phyloP scores from a whole-genome alignment of 257 asterid species.

The Galeopsis tetrahit region DNA sequence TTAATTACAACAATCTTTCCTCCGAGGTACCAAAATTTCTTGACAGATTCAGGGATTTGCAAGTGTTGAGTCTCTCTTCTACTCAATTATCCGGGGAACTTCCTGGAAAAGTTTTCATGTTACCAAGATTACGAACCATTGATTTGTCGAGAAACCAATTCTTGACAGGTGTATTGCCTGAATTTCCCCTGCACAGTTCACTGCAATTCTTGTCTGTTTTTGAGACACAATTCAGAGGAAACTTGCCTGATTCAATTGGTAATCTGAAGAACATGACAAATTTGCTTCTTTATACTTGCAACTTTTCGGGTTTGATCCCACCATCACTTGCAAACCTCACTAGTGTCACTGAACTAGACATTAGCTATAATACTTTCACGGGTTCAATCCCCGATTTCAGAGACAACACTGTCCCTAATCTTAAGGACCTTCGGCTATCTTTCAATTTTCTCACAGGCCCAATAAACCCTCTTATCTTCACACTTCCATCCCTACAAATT shows the following conservation, averaged over 20 bases:
- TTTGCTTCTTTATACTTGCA: conserved; percentile 38
- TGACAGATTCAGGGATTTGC: conserved; percentile 34
- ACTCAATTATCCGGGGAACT: conserved; percentile 35
- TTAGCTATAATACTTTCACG: conserved; percentile 32
- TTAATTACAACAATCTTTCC: conserved; percentile 32
- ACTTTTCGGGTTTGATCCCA: conserved; percentile 42
- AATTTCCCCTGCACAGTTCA: conserved; percentile 33
- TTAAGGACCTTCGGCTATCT: conserved; percentile 36
- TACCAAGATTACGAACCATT: conserved; percentile 29
- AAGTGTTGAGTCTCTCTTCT: conserved; percentile 29
- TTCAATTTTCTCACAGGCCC: conserved; percentile 36
- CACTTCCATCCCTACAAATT: conserved; percentile 36
- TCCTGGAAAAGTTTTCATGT: conserved; percentile 29
- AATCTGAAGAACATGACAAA: conserved; percentile 35
- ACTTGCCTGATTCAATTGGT: conserved; percentile 35
- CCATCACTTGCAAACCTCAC: conserved; percentile 40
- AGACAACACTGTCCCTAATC: conserved; percentile 29
- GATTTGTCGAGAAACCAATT: conserved; percentile 29
- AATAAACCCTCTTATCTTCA: conserved; percentile 38
- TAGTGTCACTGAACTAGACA: conserved; percentile 33
- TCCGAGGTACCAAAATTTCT: conserved; percentile 37
- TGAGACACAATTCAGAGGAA: conserved; percentile 31
- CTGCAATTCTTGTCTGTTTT: conserved; percentile 26
- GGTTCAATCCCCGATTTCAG: conserved; percentile 36
- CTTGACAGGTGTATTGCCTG: conserved; percentile 36